phyloP scores from a whole-genome alignment of 2,329 filamentous ascomycete species.

The Xylariaceae sp. region DNA sequence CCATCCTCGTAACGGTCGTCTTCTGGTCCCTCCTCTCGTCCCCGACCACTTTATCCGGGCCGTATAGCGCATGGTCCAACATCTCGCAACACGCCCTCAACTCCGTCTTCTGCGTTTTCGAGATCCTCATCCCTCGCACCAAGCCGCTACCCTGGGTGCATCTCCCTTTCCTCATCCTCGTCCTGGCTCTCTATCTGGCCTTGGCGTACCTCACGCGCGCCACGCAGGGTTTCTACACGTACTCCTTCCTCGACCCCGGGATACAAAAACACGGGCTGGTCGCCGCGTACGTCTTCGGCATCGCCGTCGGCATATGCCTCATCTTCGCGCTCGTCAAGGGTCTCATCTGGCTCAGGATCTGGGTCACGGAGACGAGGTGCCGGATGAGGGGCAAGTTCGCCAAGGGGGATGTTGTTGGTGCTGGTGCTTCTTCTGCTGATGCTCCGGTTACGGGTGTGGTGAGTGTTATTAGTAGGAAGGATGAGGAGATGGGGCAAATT shows the following conservation, averaged over 20 bases:
- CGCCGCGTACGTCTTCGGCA: conserved; percentile 55
- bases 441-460: background rate
- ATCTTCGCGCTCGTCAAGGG: conserved; percentile 39
- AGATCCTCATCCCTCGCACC: conserved; percentile 65
- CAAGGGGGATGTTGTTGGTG: background rate
- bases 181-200: conserved; percentile 66
- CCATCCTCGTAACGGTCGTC: conserved; percentile 64
- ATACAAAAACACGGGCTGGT: conserved; percentile 50
- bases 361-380: conserved; percentile 31
- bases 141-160: conserved; percentile 55
- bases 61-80: conserved; percentile 58
- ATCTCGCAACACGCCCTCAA: conserved; percentile 73
- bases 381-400: conserved; percentile 24
- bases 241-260: conserved; percentile 66
- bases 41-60: conserved; percentile 52
- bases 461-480: background rate
- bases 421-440: background rate
- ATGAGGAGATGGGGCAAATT: background rate
- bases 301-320: conserved; percentile 38
- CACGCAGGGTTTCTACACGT: conserved; percentile 69
- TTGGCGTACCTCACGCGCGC: conserved; percentile 69
- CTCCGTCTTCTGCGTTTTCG: conserved; percentile 66
- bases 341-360: conserved; percentile 37
- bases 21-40: conserved; percentile 66
- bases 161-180: conserved; percentile 60